phyloP scores from a whole-genome alignment of 164 flowering plant genomes.

The Vitis amurensis region DNA sequence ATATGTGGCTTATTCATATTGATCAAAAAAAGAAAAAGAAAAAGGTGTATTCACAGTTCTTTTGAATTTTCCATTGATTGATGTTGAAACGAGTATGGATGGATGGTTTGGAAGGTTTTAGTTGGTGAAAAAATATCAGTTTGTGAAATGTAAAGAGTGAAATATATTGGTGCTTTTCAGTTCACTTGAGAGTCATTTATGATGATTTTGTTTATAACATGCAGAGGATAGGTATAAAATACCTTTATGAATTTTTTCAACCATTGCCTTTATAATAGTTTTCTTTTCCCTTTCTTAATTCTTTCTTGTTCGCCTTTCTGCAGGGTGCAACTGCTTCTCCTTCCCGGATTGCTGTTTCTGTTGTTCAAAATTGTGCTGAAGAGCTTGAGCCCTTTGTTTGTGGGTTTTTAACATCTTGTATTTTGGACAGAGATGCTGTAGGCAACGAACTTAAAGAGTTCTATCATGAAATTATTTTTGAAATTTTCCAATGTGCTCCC shows the following conservation, averaged over 20 bases:
- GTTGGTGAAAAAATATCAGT: no score
- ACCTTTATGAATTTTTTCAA: neutral
- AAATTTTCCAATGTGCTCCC: constrained; percentile 71
- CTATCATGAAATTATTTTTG: constrained; percentile 79
- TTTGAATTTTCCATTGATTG: no score
- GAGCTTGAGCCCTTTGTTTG: constrained; percentile 62
- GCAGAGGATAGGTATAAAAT: neutral
- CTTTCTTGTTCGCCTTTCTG: neutral
- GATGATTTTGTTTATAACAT: no score
- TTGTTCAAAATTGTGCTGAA: constrained; percentile 58
- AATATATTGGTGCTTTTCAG: no score
- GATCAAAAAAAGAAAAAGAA: no score
- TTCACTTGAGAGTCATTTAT: no score
- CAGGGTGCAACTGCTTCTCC: constrained; percentile 67
- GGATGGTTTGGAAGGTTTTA: no score
- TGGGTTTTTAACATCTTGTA: constrained; percentile 67
- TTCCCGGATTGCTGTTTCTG: constrained; percentile 64
- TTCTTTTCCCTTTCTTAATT: neutral
- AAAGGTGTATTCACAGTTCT: no score
- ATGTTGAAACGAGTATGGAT: no score
- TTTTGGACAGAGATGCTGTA: constrained; percentile 60
- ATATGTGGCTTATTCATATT: no score
- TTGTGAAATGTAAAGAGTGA: no score
- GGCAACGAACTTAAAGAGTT: constrained; percentile 64
- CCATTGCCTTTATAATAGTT: neutral